Base-by-base conservation (phyloP, 257 asterid species). In the Solanum gandarillasii region DNA sequence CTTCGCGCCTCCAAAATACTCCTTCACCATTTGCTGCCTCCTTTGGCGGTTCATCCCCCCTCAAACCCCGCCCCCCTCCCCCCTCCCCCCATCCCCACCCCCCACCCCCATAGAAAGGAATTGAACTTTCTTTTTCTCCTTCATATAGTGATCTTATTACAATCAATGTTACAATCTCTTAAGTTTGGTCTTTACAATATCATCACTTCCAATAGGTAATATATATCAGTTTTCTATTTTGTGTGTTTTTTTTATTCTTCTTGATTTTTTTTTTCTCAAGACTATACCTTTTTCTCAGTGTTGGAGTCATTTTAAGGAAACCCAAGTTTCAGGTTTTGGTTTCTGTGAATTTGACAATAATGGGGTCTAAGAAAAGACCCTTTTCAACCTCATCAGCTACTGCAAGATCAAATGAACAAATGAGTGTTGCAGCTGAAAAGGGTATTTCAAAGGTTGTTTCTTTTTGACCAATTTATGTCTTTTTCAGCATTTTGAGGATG, bases 81-180 rank as follows among this genome's bases (percentile, higher is more conserved):
- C 83, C 16, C 43, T 1, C 27, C 27, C 43, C 25, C 27, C 12
- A 3, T 29, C 32, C 83, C 52, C 0, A 0, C 5, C 9, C 39
- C 29, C 12, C 60, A 12, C 9, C 39, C 29, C 12, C 60, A 12
- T 16, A 36, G 6, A 20, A 75, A 75, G 31, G 34, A 76, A 39
- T 76, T n/a, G 2, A n/a, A n/a, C 36, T 12, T n/a, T 41, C 34
- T 41, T 79, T 79, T 7, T 8, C 36, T 25, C 65, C 9, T 79
- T 8, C 62, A 52, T 52, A 52, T 52, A 52, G 23, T 16, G 0
- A 16, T 52, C 62, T 52, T 46, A 79, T 46, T 81, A 81, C 3
- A 38, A 46, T 55, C 89, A 25, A 95, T 95, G 98, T 35, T 93
- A 91, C 94, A 91, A 87, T 87, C 91, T 91, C 89, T 92, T 38